Base-by-base conservation (phyloP, 176 grass and related monocot genomes). In the Triticum timopheevii region DNA sequence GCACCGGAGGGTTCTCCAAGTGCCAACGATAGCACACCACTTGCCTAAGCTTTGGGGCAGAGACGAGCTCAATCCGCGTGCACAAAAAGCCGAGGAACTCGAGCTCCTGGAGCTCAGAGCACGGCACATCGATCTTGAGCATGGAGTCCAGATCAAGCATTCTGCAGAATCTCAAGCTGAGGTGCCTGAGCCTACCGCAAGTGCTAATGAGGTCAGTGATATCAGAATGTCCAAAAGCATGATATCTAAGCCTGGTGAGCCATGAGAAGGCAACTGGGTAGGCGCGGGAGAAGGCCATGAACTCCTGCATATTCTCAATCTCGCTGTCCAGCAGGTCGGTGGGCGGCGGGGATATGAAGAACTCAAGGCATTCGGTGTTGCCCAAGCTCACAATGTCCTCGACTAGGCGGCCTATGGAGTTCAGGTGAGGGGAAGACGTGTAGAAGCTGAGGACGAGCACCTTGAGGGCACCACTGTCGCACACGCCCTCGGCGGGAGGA, bases 21-120 rank as follows among this genome's bases (percentile, higher is more conserved):
- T 0, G 10, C 12, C 62, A 65, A 65, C 0, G 0, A 2, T 12
- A 0, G 12, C 62, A 65, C 10, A 0, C 4, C 24, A 65, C 11
- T 27, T 2, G 24, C 12, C 6, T 28, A 13, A 65, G 24, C 62
- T 28, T 65, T 1, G 62, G 62, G 24, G 28, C 11, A 65, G 24
- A 65, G 10, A 65, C 24, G 2, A 28, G 62, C 62, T 65, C 62
- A 0, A 65, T 65, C 38, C 35, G 6, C 1, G 6, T 36, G 35
- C 35, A 36, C 35, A 36, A 36, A 36, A 36, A 1, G 35, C 35
- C 5, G 35, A 36, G 1, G 35, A 36, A 36, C 35, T 36, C 35
- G 1, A 36, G 6, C 35, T 36, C 35, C 35, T 36, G 35, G 35
- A 36, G 35, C 35, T 36, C 35, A 36, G 35, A 36, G 35, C 35